Evolutionary conservation across 2,329 filamentous ascomycete species (phyloP), one percentile per base, ranked within the genome.

Genomic region (Pseudocercospora eumusae): DNA sequence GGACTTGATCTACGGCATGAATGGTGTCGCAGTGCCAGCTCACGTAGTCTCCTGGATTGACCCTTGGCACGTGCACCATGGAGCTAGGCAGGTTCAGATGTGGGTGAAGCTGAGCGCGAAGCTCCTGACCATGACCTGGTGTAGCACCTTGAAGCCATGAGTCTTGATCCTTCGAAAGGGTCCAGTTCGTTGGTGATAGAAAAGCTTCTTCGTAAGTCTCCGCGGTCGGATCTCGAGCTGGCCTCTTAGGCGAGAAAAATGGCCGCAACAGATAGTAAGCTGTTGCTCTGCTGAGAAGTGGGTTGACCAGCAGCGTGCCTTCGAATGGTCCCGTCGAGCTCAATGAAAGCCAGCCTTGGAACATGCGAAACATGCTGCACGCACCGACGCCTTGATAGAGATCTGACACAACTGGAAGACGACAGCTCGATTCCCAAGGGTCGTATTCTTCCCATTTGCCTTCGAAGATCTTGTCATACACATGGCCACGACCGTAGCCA

Each of bases 331-430:
- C 86, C 0, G 86, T 88, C n/a, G 80, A 78, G 61, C 88, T 92
- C 83, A 97, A 88, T 63, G 84, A 85, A 57, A 97, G 76, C 93
- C 93, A 97, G 18, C 92, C 93, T 77, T 97, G 93, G 75, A 91
- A 93, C 83, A 92, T 89, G 42, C 93, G 84, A 76, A 96, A 92
- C 80, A 92, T 91, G 50, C 84, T 88, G 76, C 91, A 96, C 0
- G 90, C 87, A 0, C 93, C 92, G 0, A 92, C 83, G 0, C 92
- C 91, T 56, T 91, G 83, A 74, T 97, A 95, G 33, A 93, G 78
- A 75, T 96, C 88, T 63, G 85, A 87, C 2, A 86, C 83, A 2
- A 89, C 91, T 0, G 79, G 76, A 0, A 93, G 81, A 3, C 93
- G 84, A 6, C 84, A 83, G 65, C 84, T 86, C 0, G 87, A 87